Evolutionary conservation across 2,329 filamentous ascomycete genomes (phyloP).

Genomic region (Aspergillus hortae): DNA sequence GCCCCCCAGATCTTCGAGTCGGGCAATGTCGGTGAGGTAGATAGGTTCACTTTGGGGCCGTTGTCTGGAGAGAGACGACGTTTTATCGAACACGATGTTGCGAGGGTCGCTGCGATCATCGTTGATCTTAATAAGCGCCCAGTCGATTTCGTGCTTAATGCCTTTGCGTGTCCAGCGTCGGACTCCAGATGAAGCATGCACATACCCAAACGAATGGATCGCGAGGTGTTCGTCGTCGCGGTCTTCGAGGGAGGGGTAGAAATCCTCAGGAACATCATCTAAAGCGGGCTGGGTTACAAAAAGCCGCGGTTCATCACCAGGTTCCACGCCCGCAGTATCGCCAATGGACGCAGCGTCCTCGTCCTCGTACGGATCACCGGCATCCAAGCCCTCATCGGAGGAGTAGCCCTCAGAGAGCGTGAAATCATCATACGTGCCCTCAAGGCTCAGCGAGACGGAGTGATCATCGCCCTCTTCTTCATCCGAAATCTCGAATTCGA

Average conservation of each 20-base stretch:
- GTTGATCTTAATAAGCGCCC: conserved; percentile 82
- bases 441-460: conserved; percentile 34
- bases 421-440: conserved; percentile 39
- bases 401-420: conserved; percentile 45
- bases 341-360: conserved; percentile 57
- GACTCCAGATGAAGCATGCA: conserved; percentile 88
- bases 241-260: conserved; percentile 75
- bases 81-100: conserved; percentile 59
- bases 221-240: conserved; percentile 77
- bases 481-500: conserved; percentile 53
- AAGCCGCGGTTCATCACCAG: conserved; percentile 71
- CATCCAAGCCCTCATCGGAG: conserved; percentile 51
- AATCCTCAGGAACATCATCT: conserved; percentile 78
- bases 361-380: conserved; percentile 53
- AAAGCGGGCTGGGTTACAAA: conserved; percentile 88
- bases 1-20: conserved; percentile 61
- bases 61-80: conserved; percentile 5
- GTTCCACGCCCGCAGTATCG: conserved; percentile 74
- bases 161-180: conserved; percentile 68
- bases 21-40: conserved; percentile 56
- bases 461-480: conserved; percentile 47
- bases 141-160: conserved; percentile 87
- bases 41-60: conserved; percentile 28
- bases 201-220: conserved; percentile 73
- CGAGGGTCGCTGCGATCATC: conserved; percentile 65